Evolutionary conservation across 2,329 filamentous ascomycete species (phyloP).

Genomic region (Stagonosporopsis chrysanthemi): DNA sequence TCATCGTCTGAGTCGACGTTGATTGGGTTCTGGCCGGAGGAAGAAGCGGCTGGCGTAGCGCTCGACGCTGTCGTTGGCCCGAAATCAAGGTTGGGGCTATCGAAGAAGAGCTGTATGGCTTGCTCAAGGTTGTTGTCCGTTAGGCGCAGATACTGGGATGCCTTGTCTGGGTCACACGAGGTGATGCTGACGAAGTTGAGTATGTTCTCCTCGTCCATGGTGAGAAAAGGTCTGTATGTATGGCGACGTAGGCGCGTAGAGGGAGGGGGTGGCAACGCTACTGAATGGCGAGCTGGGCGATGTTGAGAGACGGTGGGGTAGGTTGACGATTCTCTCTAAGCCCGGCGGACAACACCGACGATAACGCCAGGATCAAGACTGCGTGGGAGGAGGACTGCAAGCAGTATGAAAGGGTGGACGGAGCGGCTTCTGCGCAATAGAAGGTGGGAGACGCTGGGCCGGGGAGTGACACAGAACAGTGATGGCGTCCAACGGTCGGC

Average conservation of each 20-base stretch:
- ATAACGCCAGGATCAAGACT: background rate
- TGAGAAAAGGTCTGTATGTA: constrained; percentile 16
- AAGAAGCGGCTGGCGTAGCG: constrained; percentile 43
- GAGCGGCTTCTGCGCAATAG: constrained; percentile 1
- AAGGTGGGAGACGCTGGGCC: constrained; percentile 15
- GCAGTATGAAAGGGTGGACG: background rate
- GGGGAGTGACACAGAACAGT: constrained; percentile 23
- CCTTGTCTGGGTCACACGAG: constrained; percentile 74
- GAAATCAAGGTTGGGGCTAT: constrained; percentile 77
- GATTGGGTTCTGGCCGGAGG: constrained; percentile 65
- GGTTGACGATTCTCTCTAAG: background rate
- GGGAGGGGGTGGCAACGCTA: background rate
- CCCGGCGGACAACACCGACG: constrained; percentile 1
- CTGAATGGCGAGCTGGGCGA: constrained; percentile 23
- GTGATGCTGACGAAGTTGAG: constrained; percentile 84
- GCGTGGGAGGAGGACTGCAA: background rate
- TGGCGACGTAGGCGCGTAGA: background rate
- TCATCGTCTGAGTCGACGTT: constrained; percentile 81
- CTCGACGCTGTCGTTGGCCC: constrained; percentile 48
- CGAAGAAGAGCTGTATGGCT: constrained; percentile 89
- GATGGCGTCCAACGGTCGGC: constrained; percentile 18
- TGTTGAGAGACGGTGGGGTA: constrained; percentile 29
- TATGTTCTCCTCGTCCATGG: constrained; percentile 64
- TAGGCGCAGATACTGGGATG: constrained; percentile 82
- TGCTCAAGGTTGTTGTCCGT: constrained; percentile 84